These are phyloP conservation scores for Clitocybe nebularis DNA, from an alignment of 1,284 basidiomycete species.

Conservation along the genomic window DNA sequence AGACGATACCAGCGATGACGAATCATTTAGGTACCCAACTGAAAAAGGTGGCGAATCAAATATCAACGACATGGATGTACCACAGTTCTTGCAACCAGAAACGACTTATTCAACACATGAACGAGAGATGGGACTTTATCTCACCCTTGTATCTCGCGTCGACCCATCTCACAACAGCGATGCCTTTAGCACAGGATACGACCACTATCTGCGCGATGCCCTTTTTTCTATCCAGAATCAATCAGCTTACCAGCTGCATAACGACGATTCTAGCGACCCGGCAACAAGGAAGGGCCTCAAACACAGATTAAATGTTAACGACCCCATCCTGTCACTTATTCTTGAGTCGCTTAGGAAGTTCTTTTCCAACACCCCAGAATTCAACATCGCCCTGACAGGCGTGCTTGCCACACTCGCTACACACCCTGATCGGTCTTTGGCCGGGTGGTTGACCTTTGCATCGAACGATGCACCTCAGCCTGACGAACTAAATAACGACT, in stretches of 20 bases:
- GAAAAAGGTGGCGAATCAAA: constrained; percentile 35
- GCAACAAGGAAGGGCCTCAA: constrained; percentile 45
- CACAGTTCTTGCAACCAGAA: constrained; percentile 55
- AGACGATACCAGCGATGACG: constrained; percentile 53
- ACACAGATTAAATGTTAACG: constrained; percentile 76
- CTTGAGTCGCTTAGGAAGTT: constrained; percentile 73
- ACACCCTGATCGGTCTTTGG: constrained; percentile 82
- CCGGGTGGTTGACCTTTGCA: constrained; percentile 83
- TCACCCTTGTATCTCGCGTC: constrained; percentile 74
- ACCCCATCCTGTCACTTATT: constrained; percentile 71
- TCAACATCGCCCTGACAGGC: constrained; percentile 87
- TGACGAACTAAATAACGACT: constrained; percentile 21
- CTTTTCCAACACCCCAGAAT: constrained; percentile 82
- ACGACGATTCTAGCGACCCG: constrained; percentile 32
- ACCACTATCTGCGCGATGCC: constrained; percentile 82
- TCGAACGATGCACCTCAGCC: constrained; percentile 31
- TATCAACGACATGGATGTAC: constrained; percentile 14
- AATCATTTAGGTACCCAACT: constrained; percentile 61
- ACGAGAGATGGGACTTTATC: constrained; percentile 79
- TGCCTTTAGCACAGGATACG: constrained; percentile 82
- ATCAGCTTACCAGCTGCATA: constrained; percentile 45
- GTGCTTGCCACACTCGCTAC: constrained; percentile 74
- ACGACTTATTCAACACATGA: constrained; percentile 76
- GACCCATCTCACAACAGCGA: constrained; percentile 72
- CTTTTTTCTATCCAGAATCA: constrained; percentile 66